A percentile compares a stretch with the other conserved stretches of the same genome.
phyloP scores from a whole-genome alignment of 257 asterid species.

The Solanum verrucosum region DNA sequence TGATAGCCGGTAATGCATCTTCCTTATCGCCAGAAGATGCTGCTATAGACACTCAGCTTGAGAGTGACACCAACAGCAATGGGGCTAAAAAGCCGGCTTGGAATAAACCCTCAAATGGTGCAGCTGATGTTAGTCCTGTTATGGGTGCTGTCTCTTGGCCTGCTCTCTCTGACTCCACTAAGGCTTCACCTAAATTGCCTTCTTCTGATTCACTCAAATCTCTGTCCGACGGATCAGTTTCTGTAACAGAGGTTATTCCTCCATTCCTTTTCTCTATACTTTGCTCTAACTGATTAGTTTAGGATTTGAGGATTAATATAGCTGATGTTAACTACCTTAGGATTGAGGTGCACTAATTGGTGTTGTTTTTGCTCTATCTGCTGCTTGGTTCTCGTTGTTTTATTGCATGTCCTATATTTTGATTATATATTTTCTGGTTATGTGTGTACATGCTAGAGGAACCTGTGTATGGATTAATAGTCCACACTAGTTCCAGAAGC shows the following conservation, averaged over 20 bases:
- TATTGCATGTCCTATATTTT: background rate
- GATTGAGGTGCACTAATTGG: background rate
- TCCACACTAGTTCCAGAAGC: background rate
- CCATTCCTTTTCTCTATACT: constrained; percentile 3
- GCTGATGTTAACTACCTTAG: background rate
- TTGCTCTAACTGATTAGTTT: background rate
- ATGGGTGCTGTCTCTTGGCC: constrained; percentile 85
- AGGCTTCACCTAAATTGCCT: constrained; percentile 50
- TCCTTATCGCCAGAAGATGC: constrained; percentile 13
- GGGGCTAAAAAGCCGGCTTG: constrained; percentile 50
- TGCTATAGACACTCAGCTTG: constrained; percentile 26
- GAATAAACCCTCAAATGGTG: constrained; percentile 43
- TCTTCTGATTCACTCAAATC: constrained; percentile 33
- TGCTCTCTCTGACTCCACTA: constrained; percentile 64
- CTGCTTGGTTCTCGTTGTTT: background rate
- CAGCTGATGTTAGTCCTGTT: constrained; percentile 36
- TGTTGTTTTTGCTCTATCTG: background rate
- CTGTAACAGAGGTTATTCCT: constrained; percentile 39
- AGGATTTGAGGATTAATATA: background rate
- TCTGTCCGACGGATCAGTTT: constrained; percentile 20
- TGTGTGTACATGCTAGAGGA: background rate
- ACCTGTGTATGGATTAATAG: background rate
- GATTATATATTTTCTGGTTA: background rate
- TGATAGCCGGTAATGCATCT: background rate
- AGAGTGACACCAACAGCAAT: constrained; percentile 23